phyloP scores from a whole-genome alignment of 768 basidiomycete genomes.

The Agrocybe praecox region DNA sequence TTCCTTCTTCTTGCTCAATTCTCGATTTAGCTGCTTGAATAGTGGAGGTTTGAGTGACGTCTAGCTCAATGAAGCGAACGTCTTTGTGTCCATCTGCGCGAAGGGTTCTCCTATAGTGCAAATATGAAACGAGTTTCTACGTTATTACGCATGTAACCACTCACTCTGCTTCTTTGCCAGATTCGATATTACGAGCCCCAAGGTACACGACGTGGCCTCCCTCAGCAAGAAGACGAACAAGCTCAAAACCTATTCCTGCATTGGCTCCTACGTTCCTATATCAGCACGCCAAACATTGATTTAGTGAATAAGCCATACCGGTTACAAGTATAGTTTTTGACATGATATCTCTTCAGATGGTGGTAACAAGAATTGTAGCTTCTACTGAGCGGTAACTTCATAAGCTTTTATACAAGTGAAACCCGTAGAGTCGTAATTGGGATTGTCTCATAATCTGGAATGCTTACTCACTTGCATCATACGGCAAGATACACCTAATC shows the following conservation, averaged over 20 bases:
- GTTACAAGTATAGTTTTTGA: constrained; percentile 43
- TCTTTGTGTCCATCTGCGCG: constrained; percentile 28
- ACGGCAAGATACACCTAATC: no score
- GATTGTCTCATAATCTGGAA: no score
- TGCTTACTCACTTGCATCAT: no score
- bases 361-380: no score
- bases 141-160: constrained; percentile 8
- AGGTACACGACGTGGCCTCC: constrained; percentile 47
- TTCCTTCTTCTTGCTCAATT: constrained; percentile 41
- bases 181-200: constrained; percentile 37
- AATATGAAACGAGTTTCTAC: neutral
- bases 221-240: constrained; percentile 43
- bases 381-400: neutral
- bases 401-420: no score
- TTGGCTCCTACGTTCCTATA: constrained; percentile 34
- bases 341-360: no score
- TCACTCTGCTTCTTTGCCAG: constrained; percentile 43
- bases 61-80: constrained; percentile 39
- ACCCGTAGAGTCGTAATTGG: no score
- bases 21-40: constrained; percentile 35
- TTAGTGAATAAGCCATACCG: constrained; percentile 22
- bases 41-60: constrained; percentile 37
- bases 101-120: constrained; percentile 28
- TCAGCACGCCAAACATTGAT: neutral
- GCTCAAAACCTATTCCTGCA: constrained; percentile 48